Evolutionary conservation across 768 basidiomycete species (phyloP), one percentile per base, ranked within the genome.

Genomic region (Lactarius trivialis): DNA sequence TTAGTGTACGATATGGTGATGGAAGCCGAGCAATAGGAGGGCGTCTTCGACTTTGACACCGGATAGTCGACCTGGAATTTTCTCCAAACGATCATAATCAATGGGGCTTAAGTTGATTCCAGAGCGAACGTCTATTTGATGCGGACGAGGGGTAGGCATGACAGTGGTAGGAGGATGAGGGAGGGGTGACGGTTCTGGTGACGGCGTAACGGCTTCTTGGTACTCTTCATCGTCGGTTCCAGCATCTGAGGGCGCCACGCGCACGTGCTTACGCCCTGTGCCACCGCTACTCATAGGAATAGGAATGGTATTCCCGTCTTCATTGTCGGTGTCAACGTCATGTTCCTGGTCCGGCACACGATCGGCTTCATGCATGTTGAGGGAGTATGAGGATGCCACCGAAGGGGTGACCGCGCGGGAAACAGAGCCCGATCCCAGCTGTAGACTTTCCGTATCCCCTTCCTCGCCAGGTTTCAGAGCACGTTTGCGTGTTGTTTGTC

Each of bases 401-500:
- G 79, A 80, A 11, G 82, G 82, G 11, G 78, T 80, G 15, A 77
- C 81, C 55, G 77, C 78, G 36, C 82, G 84, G 26, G 85, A 86
- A n/a, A 70, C 75, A 39, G 78, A 69, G 32, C 75, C 72, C 7
- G 77, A 81, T 60, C 73, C 75, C 15, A 73, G 65, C 61, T 73
- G 71, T 60, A 64, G 26, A 48, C 60, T 65, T 39, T 66, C 58
- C 37, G 63, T 66, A 60, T 77, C 74, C 60, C 76, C 77, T 62
- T 76, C 77, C 65, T 81, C 80, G 67, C 79, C 76, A 74, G 71
- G 65, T 76, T 82, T 74, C 79, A 84, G 60, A 4, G 82, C 80
- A 26, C 89, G 83, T 73, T 85, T 90, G 48, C 89, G 76, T n/a
- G 89, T 81, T 19, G 87, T 88, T 74, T 92, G 89, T 39, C 89